These are phyloP conservation scores for Annulohypoxylon stygium DNA, from an alignment of 495 filamentous ascomycete species.

Conservation along the genomic window DNA sequence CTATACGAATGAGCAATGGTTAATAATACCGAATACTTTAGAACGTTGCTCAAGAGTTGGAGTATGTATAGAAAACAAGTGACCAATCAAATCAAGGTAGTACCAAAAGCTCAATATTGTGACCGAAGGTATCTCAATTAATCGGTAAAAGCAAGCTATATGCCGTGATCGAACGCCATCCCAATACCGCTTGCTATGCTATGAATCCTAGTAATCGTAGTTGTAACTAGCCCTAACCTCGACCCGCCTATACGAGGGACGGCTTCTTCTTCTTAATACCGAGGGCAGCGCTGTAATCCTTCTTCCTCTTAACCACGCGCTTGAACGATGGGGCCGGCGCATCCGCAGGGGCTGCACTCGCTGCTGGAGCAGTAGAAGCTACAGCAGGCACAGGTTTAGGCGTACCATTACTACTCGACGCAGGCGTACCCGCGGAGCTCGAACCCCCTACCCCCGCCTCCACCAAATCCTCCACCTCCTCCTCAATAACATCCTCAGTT, in stretches of 20 bases:
- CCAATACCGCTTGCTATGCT: constrained; percentile 37
- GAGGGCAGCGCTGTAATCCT: constrained; percentile 74
- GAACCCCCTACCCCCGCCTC: constrained; percentile 37
- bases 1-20: neutral
- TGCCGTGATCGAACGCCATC: constrained; percentile 5
- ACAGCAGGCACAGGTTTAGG: constrained; percentile 5
- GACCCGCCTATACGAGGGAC: constrained; percentile 53
- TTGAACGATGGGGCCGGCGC: constrained; percentile 79
- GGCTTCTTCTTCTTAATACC: constrained; percentile 98
- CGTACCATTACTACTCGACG: constrained; percentile 10
- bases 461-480: constrained; percentile 45
- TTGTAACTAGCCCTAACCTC: neutral
- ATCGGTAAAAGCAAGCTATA: constrained; percentile 5
- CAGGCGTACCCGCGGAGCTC: constrained; percentile 44
- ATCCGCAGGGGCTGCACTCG: constrained; percentile 42
- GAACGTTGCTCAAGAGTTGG: no score
- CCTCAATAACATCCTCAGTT: constrained; percentile 65
- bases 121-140: constrained; percentile 3
- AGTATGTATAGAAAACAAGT: no score
- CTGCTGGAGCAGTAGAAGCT: neutral
- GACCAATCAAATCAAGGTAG: neutral
- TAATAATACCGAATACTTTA: no score
- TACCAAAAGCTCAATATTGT: neutral
- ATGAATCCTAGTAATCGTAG: constrained; percentile 5
- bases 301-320: constrained; percentile 85